phyloP scores from a whole-genome alignment of 2,329 filamentous ascomycete species.

The Eutypa lata region DNA sequence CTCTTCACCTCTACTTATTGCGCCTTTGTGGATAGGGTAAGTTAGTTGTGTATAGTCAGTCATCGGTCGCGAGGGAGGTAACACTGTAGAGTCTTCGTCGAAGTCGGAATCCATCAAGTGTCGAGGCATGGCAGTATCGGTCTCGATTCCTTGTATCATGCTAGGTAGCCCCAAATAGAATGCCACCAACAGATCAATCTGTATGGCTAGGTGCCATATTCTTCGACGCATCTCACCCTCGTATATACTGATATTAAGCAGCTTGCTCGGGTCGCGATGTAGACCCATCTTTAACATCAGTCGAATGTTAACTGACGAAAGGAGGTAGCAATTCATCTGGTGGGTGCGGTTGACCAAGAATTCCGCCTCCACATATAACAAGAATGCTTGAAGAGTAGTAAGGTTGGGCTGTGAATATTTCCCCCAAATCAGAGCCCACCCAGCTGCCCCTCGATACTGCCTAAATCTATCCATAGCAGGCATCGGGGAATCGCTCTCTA shows the following conservation, averaged over 20 bases:
- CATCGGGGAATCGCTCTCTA: constrained; percentile 36
- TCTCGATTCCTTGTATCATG: constrained; percentile 62
- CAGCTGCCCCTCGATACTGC: constrained; percentile 46
- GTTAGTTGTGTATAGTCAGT: constrained; percentile 58
- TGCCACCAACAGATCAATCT: constrained; percentile 62
- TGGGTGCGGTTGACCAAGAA: constrained; percentile 49
- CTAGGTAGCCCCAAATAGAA: constrained; percentile 67
- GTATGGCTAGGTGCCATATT: constrained; percentile 51
- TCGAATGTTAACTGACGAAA: constrained; percentile 48
- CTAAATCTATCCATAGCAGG: constrained; percentile 43
- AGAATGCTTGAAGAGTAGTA: constrained; percentile 47
- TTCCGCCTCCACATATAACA: constrained; percentile 51
- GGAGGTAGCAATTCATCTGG: constrained; percentile 53
- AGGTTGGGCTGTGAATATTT: constrained; percentile 49
- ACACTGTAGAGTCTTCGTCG: constrained; percentile 46
- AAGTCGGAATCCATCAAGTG: constrained; percentile 68
- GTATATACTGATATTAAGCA: constrained; percentile 48
- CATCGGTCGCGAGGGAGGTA: constrained; percentile 56
- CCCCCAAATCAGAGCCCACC: constrained; percentile 48
- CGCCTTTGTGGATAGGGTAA: constrained; percentile 51
- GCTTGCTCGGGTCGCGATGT: constrained; percentile 52
- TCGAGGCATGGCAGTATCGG: constrained; percentile 57
- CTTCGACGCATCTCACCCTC: constrained; percentile 53
- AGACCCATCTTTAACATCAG: constrained; percentile 58
- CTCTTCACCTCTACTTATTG: constrained; percentile 33